Percentiles rank a stretch among this genome's conserved stretches.
Evolutionary conservation across 1,284 basidiomycete genomes (phyloP).

Genomic region (Malassezia pachydermatis): DNA sequence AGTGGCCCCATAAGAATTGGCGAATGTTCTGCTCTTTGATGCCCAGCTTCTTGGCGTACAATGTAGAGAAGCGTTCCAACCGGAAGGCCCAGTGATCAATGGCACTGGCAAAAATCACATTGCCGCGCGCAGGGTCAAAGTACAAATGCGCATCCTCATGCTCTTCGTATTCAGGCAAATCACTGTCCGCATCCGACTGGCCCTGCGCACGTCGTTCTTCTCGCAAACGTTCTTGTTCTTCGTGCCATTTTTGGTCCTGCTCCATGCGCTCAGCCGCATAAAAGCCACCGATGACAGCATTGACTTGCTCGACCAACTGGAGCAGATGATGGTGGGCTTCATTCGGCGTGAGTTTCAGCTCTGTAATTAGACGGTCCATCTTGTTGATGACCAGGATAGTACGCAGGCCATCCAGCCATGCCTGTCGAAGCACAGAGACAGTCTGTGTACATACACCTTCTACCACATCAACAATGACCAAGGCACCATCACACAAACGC

Average conservation of each 20-base stretch:
- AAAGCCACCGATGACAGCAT: constrained; percentile 93
- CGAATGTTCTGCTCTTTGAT: constrained; percentile 80
- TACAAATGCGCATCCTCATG: constrained; percentile 88
- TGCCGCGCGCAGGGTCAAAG: constrained; percentile 89
- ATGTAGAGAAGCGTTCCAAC: constrained; percentile 79
- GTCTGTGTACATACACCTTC: constrained; percentile 98
- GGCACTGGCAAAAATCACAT: constrained; percentile 92
- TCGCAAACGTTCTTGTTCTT: constrained; percentile 53
- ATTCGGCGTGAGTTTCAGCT: constrained; percentile 76
- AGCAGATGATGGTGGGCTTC: constrained; percentile 91
- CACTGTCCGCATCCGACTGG: constrained; percentile 44
- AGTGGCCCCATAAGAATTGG: constrained; percentile 91
- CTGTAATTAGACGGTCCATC: constrained; percentile 85
- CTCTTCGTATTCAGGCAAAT: constrained; percentile 56
- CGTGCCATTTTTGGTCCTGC: constrained; percentile 84
- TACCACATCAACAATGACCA: constrained; percentile 93
- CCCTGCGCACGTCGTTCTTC: constrained; percentile 40
- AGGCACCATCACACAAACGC: constrained; percentile 82
- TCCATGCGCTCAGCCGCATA: constrained; percentile 88
- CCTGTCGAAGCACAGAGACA: constrained; percentile 85
- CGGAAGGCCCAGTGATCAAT: constrained; percentile 98
- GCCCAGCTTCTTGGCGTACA: constrained; percentile 83
- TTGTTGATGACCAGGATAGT: constrained; percentile 97
- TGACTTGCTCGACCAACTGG: constrained; percentile 90
- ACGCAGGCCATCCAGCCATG: constrained; percentile 77